Evolutionary conservation across 2,329 filamentous ascomycete species (phyloP).

Genomic region (Pseudogymnoascus sp.): DNA sequence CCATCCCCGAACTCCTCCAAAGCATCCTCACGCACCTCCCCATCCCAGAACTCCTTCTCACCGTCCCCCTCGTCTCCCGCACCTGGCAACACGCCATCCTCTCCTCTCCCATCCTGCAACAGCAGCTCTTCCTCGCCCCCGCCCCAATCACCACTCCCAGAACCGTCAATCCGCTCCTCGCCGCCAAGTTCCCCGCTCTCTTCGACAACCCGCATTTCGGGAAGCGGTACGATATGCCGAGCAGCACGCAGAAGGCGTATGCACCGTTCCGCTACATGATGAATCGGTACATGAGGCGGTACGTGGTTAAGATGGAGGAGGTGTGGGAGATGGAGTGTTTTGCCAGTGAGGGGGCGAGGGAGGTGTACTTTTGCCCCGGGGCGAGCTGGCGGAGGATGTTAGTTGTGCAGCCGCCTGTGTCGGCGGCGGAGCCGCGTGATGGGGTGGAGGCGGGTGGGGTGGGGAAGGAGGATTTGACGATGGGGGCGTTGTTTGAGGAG

Average conservation of each 20-base stretch:
- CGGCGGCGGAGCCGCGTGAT: neutral
- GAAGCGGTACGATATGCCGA: neutral
- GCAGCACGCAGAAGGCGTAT: neutral
- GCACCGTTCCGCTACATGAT: neutral
- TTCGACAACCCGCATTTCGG: neutral
- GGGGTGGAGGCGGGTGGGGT: neutral
- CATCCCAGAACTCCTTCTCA: neutral
- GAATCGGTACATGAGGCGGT: neutral
- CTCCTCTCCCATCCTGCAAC: neutral
- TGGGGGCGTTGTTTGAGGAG: neutral
- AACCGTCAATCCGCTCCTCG: neutral
- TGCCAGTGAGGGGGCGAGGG: neutral
- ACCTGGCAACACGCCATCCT: neutral
- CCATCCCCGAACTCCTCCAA: neutral
- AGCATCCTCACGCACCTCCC: neutral
- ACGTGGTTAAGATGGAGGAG: neutral
- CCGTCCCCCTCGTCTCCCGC: neutral
- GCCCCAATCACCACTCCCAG: neutral
- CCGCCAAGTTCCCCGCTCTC: neutral
- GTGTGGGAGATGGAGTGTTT: constrained; percentile 6
- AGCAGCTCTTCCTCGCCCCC: neutral
- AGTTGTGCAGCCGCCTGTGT: constrained; percentile 6
- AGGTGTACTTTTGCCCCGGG: neutral
- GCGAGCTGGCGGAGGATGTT: constrained; percentile 1
- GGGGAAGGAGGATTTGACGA: neutral